phyloP scores from a whole-genome alignment of 2,329 filamentous ascomycete species.

The Plenodomus tracheiphilus region DNA sequence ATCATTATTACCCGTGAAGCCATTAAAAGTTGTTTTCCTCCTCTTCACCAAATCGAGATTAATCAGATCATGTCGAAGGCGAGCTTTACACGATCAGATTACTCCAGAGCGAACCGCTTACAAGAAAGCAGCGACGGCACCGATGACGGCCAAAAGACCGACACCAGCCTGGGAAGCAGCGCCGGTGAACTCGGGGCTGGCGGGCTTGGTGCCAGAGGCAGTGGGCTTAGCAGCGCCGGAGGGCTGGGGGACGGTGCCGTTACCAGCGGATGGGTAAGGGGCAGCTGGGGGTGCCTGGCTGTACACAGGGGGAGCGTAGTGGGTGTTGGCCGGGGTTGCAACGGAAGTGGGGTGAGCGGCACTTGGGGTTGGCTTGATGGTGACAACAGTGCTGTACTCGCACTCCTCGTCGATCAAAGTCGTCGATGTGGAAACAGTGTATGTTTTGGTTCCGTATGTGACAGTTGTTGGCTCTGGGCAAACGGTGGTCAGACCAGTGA shows the following conservation, averaged over 20 bases:
- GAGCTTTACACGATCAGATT: slow-evolving; percentile 10
- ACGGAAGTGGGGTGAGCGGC: slow-evolving; percentile 23
- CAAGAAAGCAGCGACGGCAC: slow-evolving; percentile 49
- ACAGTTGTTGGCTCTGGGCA: slow-evolving; percentile 30
- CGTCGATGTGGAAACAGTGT: slow-evolving; percentile 39
- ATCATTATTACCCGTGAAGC: slow-evolving; percentile 39
- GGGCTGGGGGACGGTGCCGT: slow-evolving; percentile 20
- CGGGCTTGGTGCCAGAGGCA: slow-evolving; percentile 31
- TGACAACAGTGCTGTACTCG: slow-evolving; percentile 24
- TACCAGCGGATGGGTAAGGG: slow-evolving; percentile 25
- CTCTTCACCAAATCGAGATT: slow-evolving; percentile 16
- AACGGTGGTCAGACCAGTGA: slow-evolving; percentile 27
- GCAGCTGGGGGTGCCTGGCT: neutral
- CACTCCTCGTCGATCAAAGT: slow-evolving; percentile 34
- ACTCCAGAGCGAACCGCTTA: slow-evolving; percentile 31
- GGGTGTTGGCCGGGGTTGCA: neutral
- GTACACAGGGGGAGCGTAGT: neutral
- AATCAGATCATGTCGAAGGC: slow-evolving; percentile 5
- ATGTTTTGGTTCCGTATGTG: slow-evolving; percentile 35
- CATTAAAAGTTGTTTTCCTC: slow-evolving; percentile 23
- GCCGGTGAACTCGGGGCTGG: slow-evolving; percentile 51
- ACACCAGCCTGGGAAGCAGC: slow-evolving; percentile 57
- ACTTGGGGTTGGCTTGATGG: slow-evolving; percentile 18
- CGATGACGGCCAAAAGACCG: slow-evolving; percentile 57
- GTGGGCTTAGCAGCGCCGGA: slow-evolving; percentile 21